Base-by-base conservation (phyloP, 768 basidiomycete genomes). In the Naematelia aurantialba region DNA sequence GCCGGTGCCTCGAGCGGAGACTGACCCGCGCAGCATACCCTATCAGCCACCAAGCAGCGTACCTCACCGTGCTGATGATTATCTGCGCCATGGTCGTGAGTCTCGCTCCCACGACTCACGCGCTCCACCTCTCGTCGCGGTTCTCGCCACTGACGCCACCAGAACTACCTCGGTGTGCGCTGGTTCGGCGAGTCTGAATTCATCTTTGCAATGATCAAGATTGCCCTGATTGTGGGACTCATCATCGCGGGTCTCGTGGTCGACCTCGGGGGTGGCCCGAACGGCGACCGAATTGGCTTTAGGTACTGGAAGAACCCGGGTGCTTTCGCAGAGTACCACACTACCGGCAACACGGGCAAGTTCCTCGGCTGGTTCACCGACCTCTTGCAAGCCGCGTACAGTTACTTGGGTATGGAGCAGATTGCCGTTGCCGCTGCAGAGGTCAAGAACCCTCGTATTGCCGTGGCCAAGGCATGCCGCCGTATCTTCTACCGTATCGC, bases 51-150 rank as follows among this genome's bases (percentile, higher is more conserved):
- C 62, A 63, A 55, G 66, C 59, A 5, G 62, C 45, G 12, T 68
- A 68, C 59, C 55, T 65, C 30, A 62, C 60, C 45, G 57, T 50
- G 3, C 27, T 67, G n/a, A 56, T 52, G 48, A 45, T 59, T 5
- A 54, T 48, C 19, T 57, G 50, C n/a, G 58, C 58, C 22, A 49
- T 70, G 45, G 66, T 81, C 12, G 61, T 58, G 45, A 58, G 60
- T 54, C 13, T 11, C 25, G 10, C 21, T 47, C 39, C 14, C 25
- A 13, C 13, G n/a, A 42, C 34, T 69, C 52, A 78, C 3, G 59
- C 70, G 34, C 72, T 80, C 56, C 81, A 80, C 12, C 19, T 19
- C 12, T 44, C 12, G 79, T 25, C 56, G 69, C 62, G 22, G 21
- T 31, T 31, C 19, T 51, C 5, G 27, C 4, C n/a, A 49, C n/a